Evolutionary conservation across 352 stramenopile genomes (phyloP).

Genomic region (Albugo laibachii): DNA sequence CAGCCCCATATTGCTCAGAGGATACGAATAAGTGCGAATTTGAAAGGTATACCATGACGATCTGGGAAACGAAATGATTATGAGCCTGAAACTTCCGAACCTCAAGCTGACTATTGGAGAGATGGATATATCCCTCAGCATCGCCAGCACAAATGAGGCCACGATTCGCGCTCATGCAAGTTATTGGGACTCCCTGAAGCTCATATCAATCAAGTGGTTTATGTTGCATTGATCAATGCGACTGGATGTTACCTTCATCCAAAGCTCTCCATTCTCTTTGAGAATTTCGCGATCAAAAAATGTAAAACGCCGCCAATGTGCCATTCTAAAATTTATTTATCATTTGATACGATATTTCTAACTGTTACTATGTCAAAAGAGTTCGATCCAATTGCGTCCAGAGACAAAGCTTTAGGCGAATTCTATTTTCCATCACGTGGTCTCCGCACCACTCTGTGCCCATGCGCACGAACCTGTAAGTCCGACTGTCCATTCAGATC

Average conservation of each 20-base stretch:
- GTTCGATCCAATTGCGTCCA: too few species aligned
- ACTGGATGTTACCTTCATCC: slow-evolving; percentile 44
- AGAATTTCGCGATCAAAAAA: slow-evolving; percentile 82
- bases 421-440: too few species aligned
- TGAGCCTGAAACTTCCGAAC: slow-evolving; percentile 68
- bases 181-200: slow-evolving; percentile 61
- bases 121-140: slow-evolving; percentile 60
- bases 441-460: too few species aligned
- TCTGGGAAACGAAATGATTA: slow-evolving; percentile 72
- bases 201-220: slow-evolving; percentile 2
- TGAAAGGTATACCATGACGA: slow-evolving; percentile 42
- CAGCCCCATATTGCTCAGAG: neutral
- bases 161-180: slow-evolving; percentile 70
- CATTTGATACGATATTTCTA: too few species aligned
- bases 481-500: too few species aligned
- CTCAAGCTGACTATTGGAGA: slow-evolving; percentile 67
- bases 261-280: slow-evolving; percentile 58
- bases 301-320: slow-evolving; percentile 75
- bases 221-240: neutral
- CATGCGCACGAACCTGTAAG: too few species aligned
- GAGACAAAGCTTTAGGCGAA: too few species aligned
- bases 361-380: too few species aligned
- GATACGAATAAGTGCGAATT: neutral
- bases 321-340: slow-evolving; percentile 17
- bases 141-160: slow-evolving; percentile 72